A percentile compares a stretch with the other conserved stretches of the same genome.
phyloP scores from a whole-genome alignment of 164 flowering plant genomes.

The Vitis cinerea region DNA sequence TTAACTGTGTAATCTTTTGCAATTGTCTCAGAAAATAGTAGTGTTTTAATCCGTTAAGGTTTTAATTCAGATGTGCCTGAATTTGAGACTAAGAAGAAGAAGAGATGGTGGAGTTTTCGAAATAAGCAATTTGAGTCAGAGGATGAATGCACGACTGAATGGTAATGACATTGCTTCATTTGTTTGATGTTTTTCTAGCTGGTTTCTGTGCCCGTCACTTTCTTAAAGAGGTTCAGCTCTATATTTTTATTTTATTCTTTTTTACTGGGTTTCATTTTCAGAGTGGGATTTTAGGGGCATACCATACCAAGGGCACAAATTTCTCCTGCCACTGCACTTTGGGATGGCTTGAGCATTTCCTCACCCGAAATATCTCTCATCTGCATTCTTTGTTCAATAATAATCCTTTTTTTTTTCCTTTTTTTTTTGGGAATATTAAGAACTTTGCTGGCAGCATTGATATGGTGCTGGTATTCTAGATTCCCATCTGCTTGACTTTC shows the following conservation, averaged over 20 bases:
- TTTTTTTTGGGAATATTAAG: neutral
- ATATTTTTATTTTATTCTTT: neutral
- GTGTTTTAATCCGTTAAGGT: neutral
- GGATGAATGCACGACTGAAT: conserved; percentile 10
- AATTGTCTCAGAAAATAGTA: neutral
- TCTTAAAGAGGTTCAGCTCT: neutral
- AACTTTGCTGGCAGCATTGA: neutral
- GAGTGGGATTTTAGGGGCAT: neutral
- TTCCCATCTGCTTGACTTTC: neutral
- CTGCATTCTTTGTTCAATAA: neutral
- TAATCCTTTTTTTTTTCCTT: too few species aligned
- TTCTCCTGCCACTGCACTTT: neutral
- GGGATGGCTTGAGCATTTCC: neutral
- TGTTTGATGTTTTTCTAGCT: neutral
- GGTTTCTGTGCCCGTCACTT: neutral
- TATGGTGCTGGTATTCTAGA: too few species aligned
- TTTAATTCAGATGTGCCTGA: conserved; percentile 38
- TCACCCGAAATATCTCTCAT: neutral
- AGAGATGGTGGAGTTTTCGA: conserved; percentile 48
- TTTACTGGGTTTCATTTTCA: conserved; percentile 1
- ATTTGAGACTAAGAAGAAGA: conserved; percentile 56
- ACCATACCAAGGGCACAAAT: neutral
- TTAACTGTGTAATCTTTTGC: neutral
- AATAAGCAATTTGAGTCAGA: conserved; percentile 35
- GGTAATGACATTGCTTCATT: conserved; percentile 4